Conservation (phyloP, 1,284 basidiomycete genomes). For the Trichosporon coremiiforme region DNA sequence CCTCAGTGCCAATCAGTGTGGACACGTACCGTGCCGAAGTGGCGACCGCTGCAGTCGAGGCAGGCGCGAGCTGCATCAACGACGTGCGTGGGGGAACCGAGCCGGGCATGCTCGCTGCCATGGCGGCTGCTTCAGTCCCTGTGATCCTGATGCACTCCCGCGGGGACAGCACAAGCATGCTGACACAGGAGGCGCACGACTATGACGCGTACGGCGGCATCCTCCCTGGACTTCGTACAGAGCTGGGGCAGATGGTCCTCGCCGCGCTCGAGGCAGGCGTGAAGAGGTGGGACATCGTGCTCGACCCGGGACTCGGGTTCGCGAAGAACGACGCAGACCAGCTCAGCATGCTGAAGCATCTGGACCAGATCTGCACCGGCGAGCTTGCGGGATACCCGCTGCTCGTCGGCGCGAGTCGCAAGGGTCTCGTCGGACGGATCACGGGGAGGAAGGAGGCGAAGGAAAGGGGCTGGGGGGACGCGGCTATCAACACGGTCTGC, state of each 20-base stretch:
- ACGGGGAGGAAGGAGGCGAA: slow-evolving; percentile 58
- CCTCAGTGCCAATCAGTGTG: slow-evolving; percentile 69
- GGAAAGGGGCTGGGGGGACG: slow-evolving; percentile 78
- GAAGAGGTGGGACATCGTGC: slow-evolving; percentile 83
- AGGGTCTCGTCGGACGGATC: slow-evolving; percentile 76
- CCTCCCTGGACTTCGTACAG: slow-evolving; percentile 69
- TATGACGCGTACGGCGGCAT: slow-evolving; percentile 63
- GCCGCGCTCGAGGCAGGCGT: slow-evolving; percentile 75
- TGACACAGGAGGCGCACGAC: slow-evolving; percentile 67
- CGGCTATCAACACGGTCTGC: slow-evolving; percentile 74
- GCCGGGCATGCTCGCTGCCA: slow-evolving; percentile 67
- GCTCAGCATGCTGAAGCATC: slow-evolving; percentile 66
- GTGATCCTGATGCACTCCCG: slow-evolving; percentile 94
- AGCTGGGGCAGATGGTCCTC: slow-evolving; percentile 72
- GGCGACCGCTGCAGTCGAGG: slow-evolving; percentile 72
- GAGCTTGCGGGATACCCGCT: slow-evolving; percentile 61
- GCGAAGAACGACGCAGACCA: slow-evolving; percentile 84
- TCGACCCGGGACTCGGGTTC: slow-evolving; percentile 94
- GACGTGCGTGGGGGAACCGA: slow-evolving; percentile 79
- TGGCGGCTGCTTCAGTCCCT: slow-evolving; percentile 63
- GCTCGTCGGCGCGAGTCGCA: slow-evolving; percentile 78
- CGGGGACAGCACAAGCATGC: slow-evolving; percentile 66
- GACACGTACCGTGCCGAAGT: slow-evolving; percentile 91
- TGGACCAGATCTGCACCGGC: slow-evolving; percentile 60
- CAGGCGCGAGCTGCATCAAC: slow-evolving; percentile 92